Percentiles rank a stretch among this genome's conserved stretches.
Evolutionary conservation across 78 protist genomes (phyloP).

Genomic region (Dictyostelium intermedium): DNA sequence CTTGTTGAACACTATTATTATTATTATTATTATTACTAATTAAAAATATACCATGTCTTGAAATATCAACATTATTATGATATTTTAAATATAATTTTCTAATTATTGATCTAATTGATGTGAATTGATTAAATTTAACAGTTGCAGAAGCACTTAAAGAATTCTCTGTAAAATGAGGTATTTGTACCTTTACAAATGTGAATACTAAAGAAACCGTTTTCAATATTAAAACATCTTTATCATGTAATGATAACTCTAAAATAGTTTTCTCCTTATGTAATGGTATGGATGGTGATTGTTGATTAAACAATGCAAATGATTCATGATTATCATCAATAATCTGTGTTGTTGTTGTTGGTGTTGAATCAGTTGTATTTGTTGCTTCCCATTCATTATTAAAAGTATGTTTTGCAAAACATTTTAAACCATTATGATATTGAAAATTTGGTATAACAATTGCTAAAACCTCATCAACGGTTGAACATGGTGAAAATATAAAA

Average conservation of each 20-base stretch:
- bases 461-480: conserved; percentile 51
- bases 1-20: not conserved
- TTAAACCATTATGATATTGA: conserved; percentile 13
- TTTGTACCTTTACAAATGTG: conserved; percentile 27
- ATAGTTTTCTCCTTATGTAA: conserved; percentile 58
- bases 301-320: not conserved
- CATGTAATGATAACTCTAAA: conserved; percentile 21
- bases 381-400: conserved; percentile 62
- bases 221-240: not conserved
- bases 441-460: conserved; percentile 16
- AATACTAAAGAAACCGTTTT: conserved; percentile 7
- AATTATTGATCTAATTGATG: conserved; percentile 59
- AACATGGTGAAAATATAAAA: conserved; percentile 54
- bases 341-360: not conserved
- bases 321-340: not conserved
- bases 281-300: not conserved
- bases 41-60: conserved; percentile 40
- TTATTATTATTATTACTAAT: not conserved
- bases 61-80: conserved; percentile 31
- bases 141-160: conserved; percentile 36
- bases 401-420: conserved; percentile 30
- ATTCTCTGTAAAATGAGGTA: conserved; percentile 39
- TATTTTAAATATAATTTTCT: conserved; percentile 57
- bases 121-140: conserved; percentile 57
- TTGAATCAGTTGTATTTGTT: not conserved